Conservation (phyloP, 805 yeast species). For the Suhomyces prunicola region DNA sequence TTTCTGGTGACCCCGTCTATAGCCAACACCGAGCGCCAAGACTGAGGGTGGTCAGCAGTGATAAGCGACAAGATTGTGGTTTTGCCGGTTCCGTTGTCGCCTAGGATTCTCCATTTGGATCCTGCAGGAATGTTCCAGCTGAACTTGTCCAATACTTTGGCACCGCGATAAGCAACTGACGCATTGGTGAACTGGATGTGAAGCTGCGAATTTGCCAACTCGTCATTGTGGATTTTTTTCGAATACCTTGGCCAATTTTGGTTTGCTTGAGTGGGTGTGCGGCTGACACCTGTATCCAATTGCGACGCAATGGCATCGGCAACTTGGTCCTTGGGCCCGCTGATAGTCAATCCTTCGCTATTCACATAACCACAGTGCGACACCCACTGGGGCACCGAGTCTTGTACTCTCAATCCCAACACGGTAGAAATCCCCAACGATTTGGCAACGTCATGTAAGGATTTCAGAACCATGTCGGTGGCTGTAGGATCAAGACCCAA, state of each 20-base stretch:
- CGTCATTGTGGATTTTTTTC: background rate
- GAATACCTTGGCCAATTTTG: background rate
- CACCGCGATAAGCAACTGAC: slow-evolving; percentile 62
- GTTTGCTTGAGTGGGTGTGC: background rate
- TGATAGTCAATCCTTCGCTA: slow-evolving; percentile 46
- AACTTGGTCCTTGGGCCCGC: slow-evolving; percentile 40
- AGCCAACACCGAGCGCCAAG: slow-evolving; percentile 73
- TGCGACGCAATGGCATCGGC: background rate
- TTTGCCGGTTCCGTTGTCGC: slow-evolving; percentile 91
- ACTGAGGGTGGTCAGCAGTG: slow-evolving; percentile 95
- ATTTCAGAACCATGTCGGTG: slow-evolving; percentile 53
- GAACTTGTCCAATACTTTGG: slow-evolving; percentile 56
- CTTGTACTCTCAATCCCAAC: slow-evolving; percentile 76
- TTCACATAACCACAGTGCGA: slow-evolving; percentile 68
- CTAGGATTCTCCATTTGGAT: slow-evolving; percentile 84
- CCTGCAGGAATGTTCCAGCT: slow-evolving; percentile 67
- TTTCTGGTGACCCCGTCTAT: slow-evolving; percentile 65
- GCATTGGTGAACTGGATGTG: slow-evolving; percentile 54
- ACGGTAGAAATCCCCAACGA: slow-evolving; percentile 54
- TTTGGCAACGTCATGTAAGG: slow-evolving; percentile 35
- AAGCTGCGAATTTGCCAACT: slow-evolving; percentile 1
- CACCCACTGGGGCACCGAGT: slow-evolving; percentile 75
- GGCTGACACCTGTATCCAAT: background rate
- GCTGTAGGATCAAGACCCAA: slow-evolving; percentile 85
- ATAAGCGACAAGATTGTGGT: slow-evolving; percentile 80